These are phyloP conservation scores for Begonia peltatifolia DNA, from an alignment of 306 rosid genomes.

Conservation along the genomic window DNA sequence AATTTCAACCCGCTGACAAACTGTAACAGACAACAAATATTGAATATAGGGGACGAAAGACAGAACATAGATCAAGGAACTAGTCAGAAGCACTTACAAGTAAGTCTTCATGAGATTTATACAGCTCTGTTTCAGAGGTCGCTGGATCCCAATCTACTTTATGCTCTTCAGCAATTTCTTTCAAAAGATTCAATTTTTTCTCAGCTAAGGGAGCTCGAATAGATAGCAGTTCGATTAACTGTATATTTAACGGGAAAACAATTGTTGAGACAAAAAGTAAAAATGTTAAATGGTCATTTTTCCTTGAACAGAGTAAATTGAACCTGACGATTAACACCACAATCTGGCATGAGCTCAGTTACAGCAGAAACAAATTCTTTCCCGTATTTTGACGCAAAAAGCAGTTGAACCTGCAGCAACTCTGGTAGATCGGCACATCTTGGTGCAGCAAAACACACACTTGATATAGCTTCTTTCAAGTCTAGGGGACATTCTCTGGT, in stretches of 20 bases:
- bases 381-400: slow-evolving; percentile 73
- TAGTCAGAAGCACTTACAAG: slow-evolving; percentile 29
- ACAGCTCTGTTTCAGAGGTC: slow-evolving; percentile 61
- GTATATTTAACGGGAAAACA: slow-evolving; percentile 13
- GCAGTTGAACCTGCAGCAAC: slow-evolving; percentile 77
- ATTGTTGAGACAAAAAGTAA: background rate
- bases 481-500: slow-evolving; percentile 85
- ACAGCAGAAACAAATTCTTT: slow-evolving; percentile 77
- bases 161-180: slow-evolving; percentile 89
- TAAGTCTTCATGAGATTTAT: slow-evolving; percentile 69
- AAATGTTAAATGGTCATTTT: background rate
- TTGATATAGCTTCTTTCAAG: slow-evolving; percentile 92
- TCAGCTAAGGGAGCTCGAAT: slow-evolving; percentile 83
- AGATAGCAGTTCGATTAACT: slow-evolving; percentile 83
- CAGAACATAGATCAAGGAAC: slow-evolving; percentile 9
- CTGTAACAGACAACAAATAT: slow-evolving; percentile 13
- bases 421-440: slow-evolving; percentile 90
- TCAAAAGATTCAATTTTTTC: slow-evolving; percentile 73
- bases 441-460: slow-evolving; percentile 92
- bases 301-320: slow-evolving; percentile 3
- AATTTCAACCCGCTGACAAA: slow-evolving; percentile 39
- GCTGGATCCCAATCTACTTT: slow-evolving; percentile 92
- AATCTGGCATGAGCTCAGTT: slow-evolving; percentile 77
- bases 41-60: background rate
- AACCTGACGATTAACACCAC: slow-evolving; percentile 99